These are phyloP conservation scores for Castanopsis chinensis DNA, from an alignment of 306 rosid genomes.

Conservation along the genomic window DNA sequence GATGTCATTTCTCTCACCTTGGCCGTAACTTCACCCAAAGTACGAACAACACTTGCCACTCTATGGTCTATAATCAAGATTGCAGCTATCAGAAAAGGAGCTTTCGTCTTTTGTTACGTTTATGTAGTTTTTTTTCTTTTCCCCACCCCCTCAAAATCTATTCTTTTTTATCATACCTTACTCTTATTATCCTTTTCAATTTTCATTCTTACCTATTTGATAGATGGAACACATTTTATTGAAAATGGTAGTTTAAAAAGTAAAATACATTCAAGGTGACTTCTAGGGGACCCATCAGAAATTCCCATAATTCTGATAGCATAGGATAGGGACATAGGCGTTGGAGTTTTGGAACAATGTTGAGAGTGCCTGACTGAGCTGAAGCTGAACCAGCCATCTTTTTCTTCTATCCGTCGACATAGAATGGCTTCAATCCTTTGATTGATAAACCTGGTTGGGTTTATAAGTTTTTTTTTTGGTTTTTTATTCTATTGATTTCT, in stretches of 20 bases:
- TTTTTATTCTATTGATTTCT: too few relatives aligned
- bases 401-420: too few relatives aligned
- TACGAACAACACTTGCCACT: too few relatives aligned
- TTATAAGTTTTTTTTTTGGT: too few relatives aligned
- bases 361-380: constrained; percentile 1
- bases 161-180: too few relatives aligned
- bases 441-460: too few relatives aligned
- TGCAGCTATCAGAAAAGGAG: background rate
- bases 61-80: background rate
- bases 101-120: background rate
- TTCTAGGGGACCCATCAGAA: too few relatives aligned
- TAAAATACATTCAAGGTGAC: background rate
- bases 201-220: background rate
- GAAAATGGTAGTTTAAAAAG: background rate
- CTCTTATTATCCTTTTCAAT: too few relatives aligned
- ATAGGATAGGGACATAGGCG: too few relatives aligned
- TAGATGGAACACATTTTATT: background rate
- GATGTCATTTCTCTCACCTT: background rate
- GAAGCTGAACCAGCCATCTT: background rate
- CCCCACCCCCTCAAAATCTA: too few relatives aligned
- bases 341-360: background rate
- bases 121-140: background rate
- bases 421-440: too few relatives aligned
- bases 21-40: background rate
- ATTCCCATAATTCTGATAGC: too few relatives aligned